phyloP scores from a whole-genome alignment of 495 filamentous ascomycete species.

The Cenococcum geophilum region DNA sequence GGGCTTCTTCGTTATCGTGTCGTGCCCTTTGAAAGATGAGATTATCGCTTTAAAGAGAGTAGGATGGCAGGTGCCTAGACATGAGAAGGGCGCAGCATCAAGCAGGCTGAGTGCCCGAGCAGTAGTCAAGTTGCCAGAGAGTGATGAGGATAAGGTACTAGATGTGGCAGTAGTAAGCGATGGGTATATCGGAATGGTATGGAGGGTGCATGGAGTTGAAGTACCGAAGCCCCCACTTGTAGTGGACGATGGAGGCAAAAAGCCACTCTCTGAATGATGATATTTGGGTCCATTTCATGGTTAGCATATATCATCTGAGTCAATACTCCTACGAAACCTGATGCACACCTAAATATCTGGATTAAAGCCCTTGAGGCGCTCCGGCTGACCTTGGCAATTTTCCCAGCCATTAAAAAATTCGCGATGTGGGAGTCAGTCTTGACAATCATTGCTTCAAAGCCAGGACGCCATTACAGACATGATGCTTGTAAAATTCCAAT shows the following conservation, averaged over 20 bases:
- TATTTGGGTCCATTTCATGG: not conserved
- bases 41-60: constrained; percentile 79
- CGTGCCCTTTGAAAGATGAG: constrained; percentile 60
- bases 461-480: no score
- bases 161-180: constrained; percentile 76
- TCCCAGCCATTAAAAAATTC: no score
- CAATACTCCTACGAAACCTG: not conserved
- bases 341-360: no score
- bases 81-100: constrained; percentile 28
- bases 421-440: no score
- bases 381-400: no score
- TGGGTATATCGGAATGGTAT: constrained; percentile 77
- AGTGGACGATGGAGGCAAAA: constrained; percentile 36
- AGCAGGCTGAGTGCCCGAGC: constrained; percentile 38
- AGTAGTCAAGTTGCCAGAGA: constrained; percentile 57
- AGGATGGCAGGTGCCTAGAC: constrained; percentile 54
- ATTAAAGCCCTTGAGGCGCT: no score
- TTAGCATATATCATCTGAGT: not conserved
- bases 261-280: constrained; percentile 4
- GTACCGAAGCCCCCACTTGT: constrained; percentile 40
- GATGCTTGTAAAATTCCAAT: no score
- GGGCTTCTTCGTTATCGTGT: constrained; percentile 80
- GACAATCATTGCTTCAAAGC: no score
- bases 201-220: constrained; percentile 52
- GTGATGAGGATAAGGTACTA: constrained; percentile 46